These are phyloP conservation scores for Haemoproteus tartakovskyi DNA, from an alignment of 169 alveolate genomes.

Conservation along the genomic window DNA sequence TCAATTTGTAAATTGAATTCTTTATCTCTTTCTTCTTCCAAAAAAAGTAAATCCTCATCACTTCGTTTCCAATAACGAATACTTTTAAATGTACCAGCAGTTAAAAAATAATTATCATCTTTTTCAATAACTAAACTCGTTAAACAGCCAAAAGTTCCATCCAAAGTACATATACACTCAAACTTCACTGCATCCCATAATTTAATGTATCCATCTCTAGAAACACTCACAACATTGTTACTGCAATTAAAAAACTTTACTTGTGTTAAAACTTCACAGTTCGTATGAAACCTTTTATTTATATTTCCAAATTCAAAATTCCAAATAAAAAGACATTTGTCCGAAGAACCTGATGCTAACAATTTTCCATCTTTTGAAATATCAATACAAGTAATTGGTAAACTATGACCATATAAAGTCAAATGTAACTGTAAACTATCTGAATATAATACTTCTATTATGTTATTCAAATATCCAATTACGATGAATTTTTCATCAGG, in stretches of 20 bases:
- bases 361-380: conserved; percentile 79
- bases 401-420: conserved; percentile 86
- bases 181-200: conserved; percentile 80
- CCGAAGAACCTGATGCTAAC: conserved; percentile 83
- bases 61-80: conserved; percentile 77
- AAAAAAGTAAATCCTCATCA: conserved; percentile 78
- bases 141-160: conserved; percentile 67
- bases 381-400: conserved; percentile 83
- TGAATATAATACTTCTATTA: conserved; percentile 78
- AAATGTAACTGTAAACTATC: conserved; percentile 81
- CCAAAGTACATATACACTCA: conserved; percentile 69
- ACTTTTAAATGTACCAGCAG: conserved; percentile 74
- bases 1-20: conserved; percentile 82
- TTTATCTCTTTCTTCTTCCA: conserved; percentile 82
- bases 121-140: conserved; percentile 62
- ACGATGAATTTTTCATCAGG: conserved; percentile 75
- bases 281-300: conserved; percentile 71
- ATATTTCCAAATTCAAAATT: conserved; percentile 85
- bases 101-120: conserved; percentile 67
- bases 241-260: conserved; percentile 41
- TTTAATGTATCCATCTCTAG: conserved; percentile 76
- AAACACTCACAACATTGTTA: conserved; percentile 68
- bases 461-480: conserved; percentile 80
- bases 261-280: conserved; percentile 62
- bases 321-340: conserved; percentile 85